Conservation (phyloP, 2,329 filamentous ascomycete species). For the Alternaria sp. region DNA sequence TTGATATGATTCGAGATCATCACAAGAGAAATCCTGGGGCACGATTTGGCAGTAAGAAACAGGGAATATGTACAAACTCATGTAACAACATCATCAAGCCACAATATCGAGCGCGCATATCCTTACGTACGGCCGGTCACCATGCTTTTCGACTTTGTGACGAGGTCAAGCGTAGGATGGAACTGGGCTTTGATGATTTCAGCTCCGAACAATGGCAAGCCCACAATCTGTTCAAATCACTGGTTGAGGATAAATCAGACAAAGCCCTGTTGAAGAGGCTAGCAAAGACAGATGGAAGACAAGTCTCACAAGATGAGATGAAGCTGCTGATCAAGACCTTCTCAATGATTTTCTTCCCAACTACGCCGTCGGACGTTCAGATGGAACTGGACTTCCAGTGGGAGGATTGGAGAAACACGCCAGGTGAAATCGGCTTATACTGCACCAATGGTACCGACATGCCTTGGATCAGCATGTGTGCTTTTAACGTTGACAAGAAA, state of each 20-base stretch:
- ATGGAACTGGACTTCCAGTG: not conserved
- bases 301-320: not conserved
- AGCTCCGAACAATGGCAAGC: not conserved
- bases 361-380: not conserved
- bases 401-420: not conserved
- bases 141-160: not conserved
- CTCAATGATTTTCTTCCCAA: not conserved
- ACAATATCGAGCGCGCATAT: not conserved
- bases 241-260: not conserved
- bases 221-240: rapidly evolving
- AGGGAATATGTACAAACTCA: no score
- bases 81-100: not conserved
- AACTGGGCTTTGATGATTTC: not conserved
- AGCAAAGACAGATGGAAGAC: rapidly evolving
- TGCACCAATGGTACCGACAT: not conserved
- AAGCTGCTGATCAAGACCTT: not conserved
- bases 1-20: not conserved
- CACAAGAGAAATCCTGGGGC: not conserved
- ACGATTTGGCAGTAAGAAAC: not conserved
- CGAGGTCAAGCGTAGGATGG: not conserved
- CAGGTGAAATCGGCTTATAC: not conserved
- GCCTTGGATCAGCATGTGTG: not conserved
- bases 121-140: not conserved
- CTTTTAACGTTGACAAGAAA: not conserved
- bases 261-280: not conserved